Conservation (phyloP, 2,329 filamentous ascomycete genomes). For the Ascochyta lentis region DNA sequence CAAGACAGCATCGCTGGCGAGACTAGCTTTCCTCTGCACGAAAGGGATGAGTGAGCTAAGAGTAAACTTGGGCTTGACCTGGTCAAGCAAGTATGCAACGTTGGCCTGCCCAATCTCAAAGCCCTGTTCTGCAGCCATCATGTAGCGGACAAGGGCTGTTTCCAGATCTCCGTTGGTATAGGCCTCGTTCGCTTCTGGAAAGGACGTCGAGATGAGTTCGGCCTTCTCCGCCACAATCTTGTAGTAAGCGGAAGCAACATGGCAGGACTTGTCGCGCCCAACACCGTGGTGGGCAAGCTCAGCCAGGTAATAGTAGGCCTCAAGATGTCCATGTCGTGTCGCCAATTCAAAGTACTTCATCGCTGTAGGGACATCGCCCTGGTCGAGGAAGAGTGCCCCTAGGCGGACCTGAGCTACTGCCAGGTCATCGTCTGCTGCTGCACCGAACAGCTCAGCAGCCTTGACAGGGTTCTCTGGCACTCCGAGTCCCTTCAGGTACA, state of each 20-base stretch:
- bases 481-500: constrained; percentile 81
- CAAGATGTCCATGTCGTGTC: constrained; percentile 80
- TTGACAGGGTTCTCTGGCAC: constrained; percentile 71
- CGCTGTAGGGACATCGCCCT: constrained; percentile 81
- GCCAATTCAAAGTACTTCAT: constrained; percentile 89
- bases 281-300: constrained; percentile 84
- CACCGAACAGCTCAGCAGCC: constrained; percentile 78
- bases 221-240: constrained; percentile 90
- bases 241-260: constrained; percentile 80
- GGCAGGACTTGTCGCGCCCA: constrained; percentile 79
- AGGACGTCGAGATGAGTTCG: constrained; percentile 81
- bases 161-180: constrained; percentile 81
- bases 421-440: constrained; percentile 81
- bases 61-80: constrained; percentile 59
- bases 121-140: constrained; percentile 91
- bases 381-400: constrained; percentile 84
- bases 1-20: constrained; percentile 66
- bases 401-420: constrained; percentile 82
- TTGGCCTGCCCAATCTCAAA: constrained; percentile 91
- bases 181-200: constrained; percentile 81
- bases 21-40: constrained; percentile 50
- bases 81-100: constrained; percentile 84
- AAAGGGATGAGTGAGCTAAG: constrained; percentile 61
- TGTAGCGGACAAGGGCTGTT: constrained; percentile 77
- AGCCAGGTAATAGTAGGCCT: constrained; percentile 90